These are phyloP conservation scores for Phytopythium oedochilum DNA, from an alignment of 352 stramenopile genomes.

Conservation along the genomic window DNA sequence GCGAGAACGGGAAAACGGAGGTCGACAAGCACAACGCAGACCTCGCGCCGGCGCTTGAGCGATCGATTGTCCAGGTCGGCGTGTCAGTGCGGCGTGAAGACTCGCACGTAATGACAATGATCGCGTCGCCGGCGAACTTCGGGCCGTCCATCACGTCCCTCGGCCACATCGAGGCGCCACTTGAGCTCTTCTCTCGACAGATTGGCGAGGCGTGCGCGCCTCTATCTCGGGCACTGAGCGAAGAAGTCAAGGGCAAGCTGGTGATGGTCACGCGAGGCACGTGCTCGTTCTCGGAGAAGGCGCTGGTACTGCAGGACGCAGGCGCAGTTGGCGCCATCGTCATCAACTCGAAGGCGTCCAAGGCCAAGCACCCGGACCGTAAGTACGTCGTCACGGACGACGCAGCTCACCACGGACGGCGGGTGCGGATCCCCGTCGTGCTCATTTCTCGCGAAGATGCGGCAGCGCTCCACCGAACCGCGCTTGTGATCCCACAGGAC, in stretches of 20 bases:
- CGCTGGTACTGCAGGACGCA: conserved; percentile 47
- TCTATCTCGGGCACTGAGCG: conserved; percentile 11
- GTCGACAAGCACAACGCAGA: conserved; percentile 32
- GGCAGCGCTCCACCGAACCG: conserved; percentile 32
- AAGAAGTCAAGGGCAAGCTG: conserved; percentile 42
- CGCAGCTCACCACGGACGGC: conserved; percentile 23
- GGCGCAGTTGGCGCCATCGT: conserved; percentile 59
- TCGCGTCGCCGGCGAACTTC: conserved; percentile 67
- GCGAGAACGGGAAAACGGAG: conserved; percentile 50
- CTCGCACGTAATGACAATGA: conserved; percentile 57
- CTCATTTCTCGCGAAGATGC: conserved; percentile 57
- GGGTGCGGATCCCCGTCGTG: conserved; percentile 66
- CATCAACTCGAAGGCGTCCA: conserved; percentile 58
- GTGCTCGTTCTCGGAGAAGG: conserved; percentile 80
- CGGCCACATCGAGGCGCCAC: conserved; percentile 46
- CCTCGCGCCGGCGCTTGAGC: conserved; percentile 15
- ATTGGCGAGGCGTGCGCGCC: conserved; percentile 46
- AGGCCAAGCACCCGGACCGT: conserved; percentile 33
- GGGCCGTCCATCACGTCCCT: conserved; percentile 36
- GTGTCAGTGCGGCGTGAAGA: conserved; percentile 58
- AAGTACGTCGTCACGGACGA: conserved; percentile 71
- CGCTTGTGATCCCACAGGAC: conserved; percentile 4
- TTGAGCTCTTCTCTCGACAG: conserved; percentile 34
- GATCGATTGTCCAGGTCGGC: conserved; percentile 32
- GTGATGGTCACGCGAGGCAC: conserved; percentile 64